Conservation (phyloP, 1,139 yeast species). For the Yamadazyma mexicana region DNA sequence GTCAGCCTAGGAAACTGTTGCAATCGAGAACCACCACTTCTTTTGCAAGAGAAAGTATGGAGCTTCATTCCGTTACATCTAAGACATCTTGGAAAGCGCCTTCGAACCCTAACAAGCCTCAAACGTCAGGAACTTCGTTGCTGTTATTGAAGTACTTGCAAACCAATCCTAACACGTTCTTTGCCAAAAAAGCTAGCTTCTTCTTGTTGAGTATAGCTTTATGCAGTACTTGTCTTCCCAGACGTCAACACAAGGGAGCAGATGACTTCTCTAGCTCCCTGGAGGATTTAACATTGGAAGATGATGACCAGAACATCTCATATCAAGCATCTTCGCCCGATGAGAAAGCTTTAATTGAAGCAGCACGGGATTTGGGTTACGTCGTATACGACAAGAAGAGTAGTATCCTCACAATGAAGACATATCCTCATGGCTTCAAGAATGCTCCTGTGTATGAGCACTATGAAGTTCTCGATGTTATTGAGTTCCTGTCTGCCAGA, state of each 20-base stretch:
- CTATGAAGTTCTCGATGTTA: conserved; percentile 72
- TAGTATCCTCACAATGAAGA: conserved; percentile 60
- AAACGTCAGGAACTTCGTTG: conserved; percentile 32
- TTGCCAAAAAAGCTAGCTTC: conserved; percentile 72
- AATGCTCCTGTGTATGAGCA: conserved; percentile 60
- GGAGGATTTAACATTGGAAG: neutral
- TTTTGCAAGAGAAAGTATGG: conserved; percentile 33
- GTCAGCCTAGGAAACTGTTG: neutral
- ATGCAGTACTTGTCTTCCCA: conserved; percentile 89
- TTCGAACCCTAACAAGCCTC: conserved; percentile 36
- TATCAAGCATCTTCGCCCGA: conserved; percentile 97
- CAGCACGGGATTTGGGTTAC: conserved; percentile 92
- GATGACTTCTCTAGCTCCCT: conserved; percentile 1
- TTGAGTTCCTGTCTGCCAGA: conserved; percentile 85
- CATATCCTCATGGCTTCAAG: conserved; percentile 82
- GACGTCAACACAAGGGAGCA: conserved; percentile 6
- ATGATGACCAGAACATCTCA: conserved; percentile 51
- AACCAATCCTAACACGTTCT: conserved; percentile 65
- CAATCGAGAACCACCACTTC: conserved; percentile 33
- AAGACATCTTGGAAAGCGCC: conserved; percentile 36
- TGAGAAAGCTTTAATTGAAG: conserved; percentile 88
- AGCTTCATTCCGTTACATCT: conserved; percentile 21
- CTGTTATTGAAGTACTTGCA: conserved; percentile 72
- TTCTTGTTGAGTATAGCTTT: conserved; percentile 80
- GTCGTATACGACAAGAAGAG: conserved; percentile 71